A percentile compares a stretch with the other conserved stretches of the same genome.
Evolutionary conservation across 176 grass and related monocot species (phyloP).

Genomic region (Carex kokanica): DNA sequence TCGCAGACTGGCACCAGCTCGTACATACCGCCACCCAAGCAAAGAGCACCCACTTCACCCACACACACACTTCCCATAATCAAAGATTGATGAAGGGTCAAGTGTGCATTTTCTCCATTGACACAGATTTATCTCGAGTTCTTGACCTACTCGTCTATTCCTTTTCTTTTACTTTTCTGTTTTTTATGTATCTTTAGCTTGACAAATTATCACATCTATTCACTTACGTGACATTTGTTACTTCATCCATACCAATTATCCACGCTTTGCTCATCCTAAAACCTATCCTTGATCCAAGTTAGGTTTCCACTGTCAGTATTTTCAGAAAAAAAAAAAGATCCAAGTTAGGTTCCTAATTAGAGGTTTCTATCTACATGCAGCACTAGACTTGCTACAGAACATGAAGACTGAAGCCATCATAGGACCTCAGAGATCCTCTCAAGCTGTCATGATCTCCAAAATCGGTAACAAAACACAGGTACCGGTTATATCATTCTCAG

Average conservation of each 20-base stretch:
- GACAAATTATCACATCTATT: too few relatives aligned
- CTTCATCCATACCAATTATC: background rate
- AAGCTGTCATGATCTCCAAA: constrained; percentile 38
- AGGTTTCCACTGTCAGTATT: background rate
- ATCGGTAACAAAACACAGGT: constrained; percentile 42
- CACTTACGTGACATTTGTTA: background rate
- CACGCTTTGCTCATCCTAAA: background rate
- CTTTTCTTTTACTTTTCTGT: too few relatives aligned
- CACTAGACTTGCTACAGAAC: constrained; percentile 37
- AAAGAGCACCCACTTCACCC: too few relatives aligned
- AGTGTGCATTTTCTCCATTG: too few relatives aligned
- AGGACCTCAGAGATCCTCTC: constrained; percentile 48
- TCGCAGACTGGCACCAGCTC: too few relatives aligned
- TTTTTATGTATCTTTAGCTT: too few relatives aligned
- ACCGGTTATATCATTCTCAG: constrained; percentile 47
- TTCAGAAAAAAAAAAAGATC: too few relatives aligned
- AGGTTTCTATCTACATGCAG: background rate
- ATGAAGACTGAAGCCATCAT: constrained; percentile 40
- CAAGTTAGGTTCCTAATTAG: background rate
- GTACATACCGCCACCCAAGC: too few relatives aligned
- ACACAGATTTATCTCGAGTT: background rate
- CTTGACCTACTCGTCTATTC: background rate
- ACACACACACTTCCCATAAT: too few relatives aligned
- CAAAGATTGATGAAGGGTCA: too few relatives aligned
- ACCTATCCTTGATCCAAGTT: background rate